Evolutionary conservation across 2,329 filamentous ascomycete species (phyloP), one percentile per base, ranked within the genome.

Genomic region (Beauveria varroae): DNA sequence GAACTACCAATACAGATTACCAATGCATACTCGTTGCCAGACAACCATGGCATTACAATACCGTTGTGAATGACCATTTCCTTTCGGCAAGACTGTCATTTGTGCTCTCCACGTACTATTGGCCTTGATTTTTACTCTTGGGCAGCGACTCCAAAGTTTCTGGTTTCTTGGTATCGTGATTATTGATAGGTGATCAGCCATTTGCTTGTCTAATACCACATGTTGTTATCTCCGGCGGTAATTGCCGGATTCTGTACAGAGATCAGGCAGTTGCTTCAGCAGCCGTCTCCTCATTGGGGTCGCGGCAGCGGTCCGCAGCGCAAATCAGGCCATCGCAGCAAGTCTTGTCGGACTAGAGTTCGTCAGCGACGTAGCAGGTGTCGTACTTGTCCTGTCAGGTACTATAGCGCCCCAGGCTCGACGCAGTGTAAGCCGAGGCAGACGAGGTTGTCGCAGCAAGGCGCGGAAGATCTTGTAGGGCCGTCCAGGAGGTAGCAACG

Each of bases 301-400:
- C 49, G 37, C 50, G 30, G 57, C 50, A 60, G 41, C 41, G 28
- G 50, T 60, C 57, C 2, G 57, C 50, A 20, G 50, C 57, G 30
- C 50, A 54, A 30, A 54, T 54, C 3, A 54, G 30, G 26, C 41
- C 50, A 7, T 60, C 50, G 28, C 57, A 54, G 50, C 57, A 60
- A 18, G 12, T 4, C 47, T 53, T 53, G 26, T 14, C 26, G n/a
- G 49, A 24, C 41, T 54, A 16, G 8, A 34, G 20, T 3, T 34
- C 28, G 40, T 50, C 50, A 26, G 50, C 26, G 16, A 47, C 41
- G 57, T 53, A 60, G 57, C 57, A 60, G 20, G 10, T n/a, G 7
- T 20, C 44, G 16, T 50, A 50, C 46, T 53, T 60, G 57, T 50
- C 41, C 24, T 47, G 57, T 60, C 49, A 3, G 57, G 34, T 2